Evolutionary conservation across 768 basidiomycete genomes (phyloP).

Genomic region (Leccinum broughii): DNA sequence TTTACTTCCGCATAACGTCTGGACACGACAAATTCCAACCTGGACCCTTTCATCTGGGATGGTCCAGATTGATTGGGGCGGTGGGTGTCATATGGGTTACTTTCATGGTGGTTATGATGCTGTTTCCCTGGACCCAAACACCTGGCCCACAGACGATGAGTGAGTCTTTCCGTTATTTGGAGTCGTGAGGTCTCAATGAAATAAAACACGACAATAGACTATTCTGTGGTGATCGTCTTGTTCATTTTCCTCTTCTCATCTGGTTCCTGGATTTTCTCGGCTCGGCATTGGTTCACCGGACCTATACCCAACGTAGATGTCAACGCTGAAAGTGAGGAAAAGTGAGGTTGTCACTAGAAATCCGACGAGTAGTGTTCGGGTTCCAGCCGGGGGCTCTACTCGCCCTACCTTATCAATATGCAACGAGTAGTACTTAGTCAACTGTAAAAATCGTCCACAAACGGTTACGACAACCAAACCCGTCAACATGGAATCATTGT

Average conservation of each 20-base stretch:
- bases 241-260: conserved; percentile 32
- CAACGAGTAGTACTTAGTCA: neutral
- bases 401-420: no score
- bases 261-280: conserved; percentile 33
- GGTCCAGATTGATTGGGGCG: conserved; percentile 31
- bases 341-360: conserved; percentile 13
- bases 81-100: conserved; percentile 32
- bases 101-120: conserved; percentile 36
- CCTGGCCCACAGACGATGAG: conserved; percentile 31
- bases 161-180: conserved; percentile 23
- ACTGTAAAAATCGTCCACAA: neutral
- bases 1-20: conserved; percentile 37
- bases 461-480: conserved; percentile 64
- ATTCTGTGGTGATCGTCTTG: conserved; percentile 30
- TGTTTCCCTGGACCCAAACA: conserved; percentile 32
- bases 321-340: neutral
- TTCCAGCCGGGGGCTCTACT: neutral
- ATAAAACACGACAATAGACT: conserved; percentile 10
- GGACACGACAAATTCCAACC: conserved; percentile 34
- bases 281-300: conserved; percentile 35
- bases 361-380: conserved; percentile 12
- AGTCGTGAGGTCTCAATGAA: neutral
- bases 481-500: conserved; percentile 59
- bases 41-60: conserved; percentile 36
- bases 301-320: conserved; percentile 30